Evolutionary conservation across 2,329 filamentous ascomycete genomes (phyloP), one percentile per base, ranked within the genome.

Genomic region (Phialemoniopsis sp.): DNA sequence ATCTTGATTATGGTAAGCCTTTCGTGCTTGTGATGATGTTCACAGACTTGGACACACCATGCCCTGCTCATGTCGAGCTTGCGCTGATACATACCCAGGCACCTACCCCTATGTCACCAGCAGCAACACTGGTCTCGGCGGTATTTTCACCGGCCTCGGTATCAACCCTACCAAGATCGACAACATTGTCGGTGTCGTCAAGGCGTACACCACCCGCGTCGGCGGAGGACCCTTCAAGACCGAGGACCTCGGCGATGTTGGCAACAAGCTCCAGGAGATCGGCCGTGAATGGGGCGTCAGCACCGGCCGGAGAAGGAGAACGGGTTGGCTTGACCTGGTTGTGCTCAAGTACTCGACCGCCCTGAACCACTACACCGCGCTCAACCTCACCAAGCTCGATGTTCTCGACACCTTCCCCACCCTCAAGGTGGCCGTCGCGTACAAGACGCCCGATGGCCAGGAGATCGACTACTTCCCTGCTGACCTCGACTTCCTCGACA

Each of bases 341-440:
- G 74, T 86, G 7, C 60, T 86, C 46, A 82, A 83, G 58, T 86
- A 84, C 66, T 81, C 47, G 17, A 46, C 40, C 19, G 38, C 71
- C 34, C 69, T 85, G 58, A 87, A 87, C 64, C 72, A 82, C 64
- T 87, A 87, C 63, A 80, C 79, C 1, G 61, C 68, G 33, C 56
- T 81, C 38, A 80, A 81, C 52, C 55, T 81, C 31, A 80, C 74
- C 13, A 80, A 78, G 61, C 72, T 87, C 16, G 82, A 87, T 50
- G 73, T 89, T 29, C 71, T 89, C 13, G 85, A 89, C 57, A 77
- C 77, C 26, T 89, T 95, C 57, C 70, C 77, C 9, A 82, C 80
- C 53, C 76, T 94, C 63, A 86, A 89, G 41, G 71, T 87, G 37
- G 85, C 85, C 14, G 77, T 85, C 13, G 80, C 78, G 3, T 95